Percentiles rank a stretch among this genome's conserved stretches.
These are phyloP conservation scores for Ganoderma resinaceum DNA, from an alignment of 1,284 basidiomycete species.

Conservation along the genomic window DNA sequence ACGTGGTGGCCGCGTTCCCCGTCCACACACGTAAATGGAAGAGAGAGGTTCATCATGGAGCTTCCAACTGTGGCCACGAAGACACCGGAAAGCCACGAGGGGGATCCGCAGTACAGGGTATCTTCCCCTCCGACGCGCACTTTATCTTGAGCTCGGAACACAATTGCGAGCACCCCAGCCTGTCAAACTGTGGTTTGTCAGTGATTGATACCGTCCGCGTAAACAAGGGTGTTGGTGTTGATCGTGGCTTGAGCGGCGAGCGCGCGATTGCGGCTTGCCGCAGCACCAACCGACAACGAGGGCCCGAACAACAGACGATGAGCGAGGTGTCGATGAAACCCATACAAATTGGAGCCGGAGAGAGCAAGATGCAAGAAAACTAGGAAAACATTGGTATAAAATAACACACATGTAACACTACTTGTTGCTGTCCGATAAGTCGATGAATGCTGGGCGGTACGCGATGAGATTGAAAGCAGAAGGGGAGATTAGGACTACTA, in stretches of 20 bases:
- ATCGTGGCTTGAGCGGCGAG: not conserved
- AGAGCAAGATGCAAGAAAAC: constrained; percentile 7
- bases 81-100: constrained; percentile 8
- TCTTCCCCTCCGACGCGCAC: not conserved
- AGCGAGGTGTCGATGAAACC: not conserved
- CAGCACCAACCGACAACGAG: not conserved
- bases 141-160: not conserved
- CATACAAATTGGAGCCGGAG: not conserved
- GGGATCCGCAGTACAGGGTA: not conserved
- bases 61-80: not conserved
- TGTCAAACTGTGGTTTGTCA: not conserved
- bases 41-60: not conserved
- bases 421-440: constrained; percentile 4
- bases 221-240: not conserved
- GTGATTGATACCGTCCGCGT: not conserved
- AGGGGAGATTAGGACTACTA: not conserved
- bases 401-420: constrained; percentile 22
- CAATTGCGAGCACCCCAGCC: not conserved
- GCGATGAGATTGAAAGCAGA: not conserved
- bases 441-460: not conserved
- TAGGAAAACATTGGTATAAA: constrained; percentile 29
- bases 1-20: constrained; percentile 14
- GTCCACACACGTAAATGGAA: constrained; percentile 12
- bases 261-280: not conserved
- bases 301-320: not conserved